Evolutionary conservation across 1,284 basidiomycete species (phyloP).

Genomic region (Trichosporon sp.): DNA sequence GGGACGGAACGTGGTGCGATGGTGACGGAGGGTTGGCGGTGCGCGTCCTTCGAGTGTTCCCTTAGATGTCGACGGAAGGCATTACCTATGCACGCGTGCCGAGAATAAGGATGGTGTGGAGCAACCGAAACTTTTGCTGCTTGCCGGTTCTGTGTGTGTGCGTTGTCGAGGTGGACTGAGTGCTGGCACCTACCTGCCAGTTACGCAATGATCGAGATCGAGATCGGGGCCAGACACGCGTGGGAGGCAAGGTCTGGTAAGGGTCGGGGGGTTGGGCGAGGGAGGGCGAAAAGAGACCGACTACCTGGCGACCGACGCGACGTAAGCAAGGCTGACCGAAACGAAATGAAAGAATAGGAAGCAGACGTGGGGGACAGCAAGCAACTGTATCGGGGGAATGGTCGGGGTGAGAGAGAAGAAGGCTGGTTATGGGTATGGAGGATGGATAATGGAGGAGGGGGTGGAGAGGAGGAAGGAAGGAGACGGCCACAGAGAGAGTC

Average conservation of each 20-base stretch:
- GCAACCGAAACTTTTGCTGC: not conserved
- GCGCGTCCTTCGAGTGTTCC: conserved; percentile 16
- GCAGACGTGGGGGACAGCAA: not conserved
- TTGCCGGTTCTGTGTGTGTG: not conserved
- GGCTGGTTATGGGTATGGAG: not conserved
- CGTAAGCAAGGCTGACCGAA: not conserved
- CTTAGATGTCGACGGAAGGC: conserved; percentile 13
- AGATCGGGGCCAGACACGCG: conserved; percentile 10
- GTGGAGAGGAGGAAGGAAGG: not conserved
- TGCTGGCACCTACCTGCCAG: not conserved
- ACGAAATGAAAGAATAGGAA: not conserved
- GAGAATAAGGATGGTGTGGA: not conserved
- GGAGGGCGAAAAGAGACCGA: not conserved
- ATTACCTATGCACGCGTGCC: not conserved
- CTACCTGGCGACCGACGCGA: conserved; percentile 2
- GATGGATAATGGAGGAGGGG: not conserved
- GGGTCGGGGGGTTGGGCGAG: not conserved
- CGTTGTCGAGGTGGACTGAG: not conserved
- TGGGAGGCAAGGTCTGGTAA: not conserved
- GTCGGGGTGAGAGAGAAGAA: not conserved
- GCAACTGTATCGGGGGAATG: not conserved
- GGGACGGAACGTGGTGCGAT: not conserved
- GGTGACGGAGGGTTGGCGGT: not conserved
- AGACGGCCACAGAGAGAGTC: not conserved
- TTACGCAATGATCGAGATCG: conserved; percentile 13